These are phyloP conservation scores for Dioszegia aurantiaca DNA, from an alignment of 768 basidiomycete genomes.

Conservation along the genomic window DNA sequence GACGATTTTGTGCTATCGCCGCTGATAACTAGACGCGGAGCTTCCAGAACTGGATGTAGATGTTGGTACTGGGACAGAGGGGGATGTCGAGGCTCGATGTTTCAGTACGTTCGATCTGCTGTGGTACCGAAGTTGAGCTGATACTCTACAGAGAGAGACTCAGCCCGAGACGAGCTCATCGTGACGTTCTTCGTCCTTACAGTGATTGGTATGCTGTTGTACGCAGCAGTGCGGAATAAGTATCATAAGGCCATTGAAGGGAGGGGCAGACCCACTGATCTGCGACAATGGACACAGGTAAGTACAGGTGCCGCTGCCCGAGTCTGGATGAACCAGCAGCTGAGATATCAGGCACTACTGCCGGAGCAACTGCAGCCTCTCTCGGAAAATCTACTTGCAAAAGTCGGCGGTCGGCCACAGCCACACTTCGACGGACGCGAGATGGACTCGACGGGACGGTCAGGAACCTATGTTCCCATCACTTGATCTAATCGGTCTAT, in stretches of 20 bases:
- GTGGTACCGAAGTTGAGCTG: background rate
- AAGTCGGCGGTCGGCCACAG: constrained; percentile 1
- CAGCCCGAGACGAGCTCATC: constrained; percentile 88
- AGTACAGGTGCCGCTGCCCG: background rate
- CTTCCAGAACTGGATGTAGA: constrained; percentile 86
- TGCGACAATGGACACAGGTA: constrained; percentile 48
- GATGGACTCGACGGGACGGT: constrained; percentile 2
- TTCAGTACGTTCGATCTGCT: constrained; percentile 66
- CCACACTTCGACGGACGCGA: background rate
- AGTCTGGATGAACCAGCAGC: background rate
- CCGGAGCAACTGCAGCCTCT: constrained; percentile 29
- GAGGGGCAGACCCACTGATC: constrained; percentile 48
- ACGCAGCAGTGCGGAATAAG: constrained; percentile 63
- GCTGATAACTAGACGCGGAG: constrained; percentile 38
- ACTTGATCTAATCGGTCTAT: no score
- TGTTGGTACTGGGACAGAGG: constrained; percentile 89
- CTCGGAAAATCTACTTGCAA: constrained; percentile 15
- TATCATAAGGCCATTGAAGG: constrained; percentile 45
- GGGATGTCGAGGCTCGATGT: constrained; percentile 91
- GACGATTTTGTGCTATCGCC: background rate
- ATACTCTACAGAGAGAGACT: constrained; percentile 71
- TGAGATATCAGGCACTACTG: constrained; percentile 21
- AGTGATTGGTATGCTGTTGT: constrained; percentile 78
- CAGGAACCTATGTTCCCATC: background rate
- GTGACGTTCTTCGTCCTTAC: constrained; percentile 86